Evolutionary conservation across 2,329 filamentous ascomycete species (phyloP).

Genomic region (Shiraia sp.): DNA sequence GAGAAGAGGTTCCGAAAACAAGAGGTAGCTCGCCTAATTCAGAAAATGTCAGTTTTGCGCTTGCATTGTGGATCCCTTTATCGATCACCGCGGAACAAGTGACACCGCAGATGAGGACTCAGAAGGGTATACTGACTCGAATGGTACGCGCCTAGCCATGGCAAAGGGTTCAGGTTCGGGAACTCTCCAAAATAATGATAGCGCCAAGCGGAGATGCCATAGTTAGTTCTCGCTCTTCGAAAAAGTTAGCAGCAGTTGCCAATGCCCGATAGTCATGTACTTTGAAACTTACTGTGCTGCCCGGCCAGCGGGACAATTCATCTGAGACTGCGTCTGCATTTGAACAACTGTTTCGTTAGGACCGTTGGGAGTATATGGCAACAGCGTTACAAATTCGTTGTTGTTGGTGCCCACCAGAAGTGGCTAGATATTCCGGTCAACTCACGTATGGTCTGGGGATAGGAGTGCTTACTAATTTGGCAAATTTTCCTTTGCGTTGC

Average conservation of each 20-base stretch:
- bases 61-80: too few relatives aligned
- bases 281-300: conserved; percentile 13
- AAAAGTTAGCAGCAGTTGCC: background rate
- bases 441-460: too few relatives aligned
- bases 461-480: conserved; percentile 19
- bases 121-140: too few relatives aligned
- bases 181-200: conserved; percentile 22
- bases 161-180: conserved; percentile 21
- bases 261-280: too few relatives aligned
- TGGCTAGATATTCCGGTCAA: too few relatives aligned
- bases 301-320: conserved; percentile 18
- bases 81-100: too few relatives aligned
- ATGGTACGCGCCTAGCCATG: conserved; percentile 29
- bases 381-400: conserved; percentile 19
- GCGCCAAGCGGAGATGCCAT: conserved; percentile 20
- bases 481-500: conserved; percentile 18
- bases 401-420: too few relatives aligned
- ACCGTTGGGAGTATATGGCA: conserved; percentile 11
- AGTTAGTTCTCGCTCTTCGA: conserved; percentile 14
- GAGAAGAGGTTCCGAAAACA: conserved; percentile 27
- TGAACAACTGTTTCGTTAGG: conserved; percentile 22
- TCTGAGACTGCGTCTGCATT: conserved; percentile 17
- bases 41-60: too few relatives aligned
- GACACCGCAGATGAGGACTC: too few relatives aligned
- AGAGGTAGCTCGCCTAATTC: conserved; percentile 32